Percentiles rank a stretch among this genome's conserved stretches.
These are phyloP conservation scores for Epithele typhae DNA, from an alignment of 768 basidiomycete species.

Conservation along the genomic window DNA sequence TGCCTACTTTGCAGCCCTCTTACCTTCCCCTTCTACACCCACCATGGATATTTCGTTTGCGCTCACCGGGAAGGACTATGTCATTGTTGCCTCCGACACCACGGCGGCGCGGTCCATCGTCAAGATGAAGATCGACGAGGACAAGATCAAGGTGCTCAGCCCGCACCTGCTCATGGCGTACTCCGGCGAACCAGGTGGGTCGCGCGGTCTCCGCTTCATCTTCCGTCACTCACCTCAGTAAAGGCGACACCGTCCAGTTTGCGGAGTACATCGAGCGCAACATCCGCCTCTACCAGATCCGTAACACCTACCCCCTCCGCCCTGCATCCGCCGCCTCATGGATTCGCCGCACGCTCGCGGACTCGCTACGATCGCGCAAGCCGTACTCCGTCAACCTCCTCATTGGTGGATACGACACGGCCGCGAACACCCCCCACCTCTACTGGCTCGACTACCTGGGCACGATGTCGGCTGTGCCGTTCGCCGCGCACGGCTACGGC, in stretches of 20 bases:
- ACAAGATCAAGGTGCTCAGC: constrained; percentile 91
- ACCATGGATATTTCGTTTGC: constrained; percentile 90
- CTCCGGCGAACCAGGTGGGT: constrained; percentile 86
- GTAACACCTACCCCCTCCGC: constrained; percentile 84
- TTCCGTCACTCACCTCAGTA: neutral
- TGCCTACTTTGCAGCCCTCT: neutral
- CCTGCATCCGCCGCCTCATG: constrained; percentile 92
- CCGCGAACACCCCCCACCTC: constrained; percentile 64
- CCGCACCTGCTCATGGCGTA: constrained; percentile 93
- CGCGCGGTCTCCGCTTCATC: neutral
- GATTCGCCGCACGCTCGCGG: constrained; percentile 88
- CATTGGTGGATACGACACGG: constrained; percentile 87
- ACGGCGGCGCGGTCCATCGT: constrained; percentile 88
- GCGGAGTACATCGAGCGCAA: constrained; percentile 96
- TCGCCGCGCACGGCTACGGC: constrained; percentile 94
- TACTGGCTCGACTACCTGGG: constrained; percentile 98
- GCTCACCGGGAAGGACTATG: constrained; percentile 88
- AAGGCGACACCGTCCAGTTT: constrained; percentile 95
- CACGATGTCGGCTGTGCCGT: constrained; percentile 83
- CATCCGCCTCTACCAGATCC: constrained; percentile 93
- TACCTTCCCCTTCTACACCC: neutral
- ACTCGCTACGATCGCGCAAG: constrained; percentile 80
- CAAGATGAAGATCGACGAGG: constrained; percentile 96
- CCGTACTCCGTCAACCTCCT: constrained; percentile 93
- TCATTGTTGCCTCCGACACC: constrained; percentile 88